Base-by-base conservation (phyloP, 768 basidiomycete genomes). In the Pholiota molesta region DNA sequence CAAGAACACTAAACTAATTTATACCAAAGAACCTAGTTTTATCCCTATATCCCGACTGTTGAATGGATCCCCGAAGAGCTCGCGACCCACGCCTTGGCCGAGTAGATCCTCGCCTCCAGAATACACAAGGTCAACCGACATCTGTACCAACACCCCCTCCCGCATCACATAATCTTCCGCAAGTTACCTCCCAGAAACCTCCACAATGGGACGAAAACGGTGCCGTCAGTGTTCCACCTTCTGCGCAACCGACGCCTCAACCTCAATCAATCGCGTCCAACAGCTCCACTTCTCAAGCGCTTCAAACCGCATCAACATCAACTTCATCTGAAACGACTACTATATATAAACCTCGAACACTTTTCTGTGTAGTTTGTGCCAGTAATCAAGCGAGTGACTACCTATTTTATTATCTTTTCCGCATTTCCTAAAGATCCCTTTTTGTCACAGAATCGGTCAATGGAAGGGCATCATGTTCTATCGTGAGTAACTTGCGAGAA, bases 281-380 rank as follows among this genome's bases (percentile, higher is more conserved):
- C 17, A 57, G 37, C 23, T 61, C 59, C 44, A 59, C 60, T 19
- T 47, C 64, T 11, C 39, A 52, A 33, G 44, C 26, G 17, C 14
- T 54, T 52, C 62, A 61, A 62, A 53, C 52, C 29, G 37, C 59
- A 58, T 29, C 35, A n/a, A 33, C 60, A 21, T 47, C 65, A 29
- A 28, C 42, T 23, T 44, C 74, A 37, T 40, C 39, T 28, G 59
- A 54, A 40, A 21, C 52, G 0, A 21, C 35, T 16, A 28, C 44
- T 37, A 33, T 66, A 26, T 88, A 88, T 68, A 94, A 86, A 74
- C 77, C 82, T 11, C 81, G 92, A 11, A 94, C 94, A 2, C 72
- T 97, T 51, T 99, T 99, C 78, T 99, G 97, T 71, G 94, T 99
- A 9, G 97, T 99, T 33, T 99, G 97, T 72, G 97, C 97, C n/a